A percentile compares a stretch with the other conserved stretches of the same genome.
Conservation (phyloP, 148 eudicot genomes). For the Talinum fruticosum region DNA sequence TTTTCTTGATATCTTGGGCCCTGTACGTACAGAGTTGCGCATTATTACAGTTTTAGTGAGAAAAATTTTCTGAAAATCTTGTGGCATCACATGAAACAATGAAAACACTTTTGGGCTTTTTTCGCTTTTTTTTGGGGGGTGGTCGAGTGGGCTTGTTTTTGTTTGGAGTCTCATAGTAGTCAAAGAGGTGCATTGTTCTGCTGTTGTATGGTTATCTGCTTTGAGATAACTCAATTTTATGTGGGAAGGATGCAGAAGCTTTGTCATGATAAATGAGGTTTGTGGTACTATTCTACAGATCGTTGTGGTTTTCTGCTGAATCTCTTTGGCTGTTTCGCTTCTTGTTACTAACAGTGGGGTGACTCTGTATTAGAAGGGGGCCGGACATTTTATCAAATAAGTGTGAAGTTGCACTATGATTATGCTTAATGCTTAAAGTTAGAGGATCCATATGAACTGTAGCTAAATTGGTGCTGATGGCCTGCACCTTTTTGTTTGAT, state of each 20-base stretch:
- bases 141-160: not conserved
- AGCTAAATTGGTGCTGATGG: not conserved
- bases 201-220: not conserved
- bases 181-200: not conserved
- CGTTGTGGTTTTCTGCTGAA: too few relatives aligned
- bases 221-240: not conserved
- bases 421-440: not conserved
- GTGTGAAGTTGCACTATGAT: not conserved
- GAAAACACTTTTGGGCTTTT: too few relatives aligned
- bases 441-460: not conserved
- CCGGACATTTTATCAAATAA: not conserved
- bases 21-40: too few relatives aligned
- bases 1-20: too few relatives aligned
- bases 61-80: too few relatives aligned
- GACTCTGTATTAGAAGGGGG: not conserved
- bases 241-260: not conserved
- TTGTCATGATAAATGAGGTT: not conserved
- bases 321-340: not conserved
- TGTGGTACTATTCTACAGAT: too few relatives aligned
- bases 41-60: too few relatives aligned
- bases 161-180: not conserved
- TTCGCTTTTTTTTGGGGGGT: too few relatives aligned
- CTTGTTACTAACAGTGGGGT: not conserved
- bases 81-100: too few relatives aligned
- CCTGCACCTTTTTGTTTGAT: not conserved